Base-by-base conservation (phyloP, 495 filamentous ascomycete genomes). In the Penicillium nucicola region DNA sequence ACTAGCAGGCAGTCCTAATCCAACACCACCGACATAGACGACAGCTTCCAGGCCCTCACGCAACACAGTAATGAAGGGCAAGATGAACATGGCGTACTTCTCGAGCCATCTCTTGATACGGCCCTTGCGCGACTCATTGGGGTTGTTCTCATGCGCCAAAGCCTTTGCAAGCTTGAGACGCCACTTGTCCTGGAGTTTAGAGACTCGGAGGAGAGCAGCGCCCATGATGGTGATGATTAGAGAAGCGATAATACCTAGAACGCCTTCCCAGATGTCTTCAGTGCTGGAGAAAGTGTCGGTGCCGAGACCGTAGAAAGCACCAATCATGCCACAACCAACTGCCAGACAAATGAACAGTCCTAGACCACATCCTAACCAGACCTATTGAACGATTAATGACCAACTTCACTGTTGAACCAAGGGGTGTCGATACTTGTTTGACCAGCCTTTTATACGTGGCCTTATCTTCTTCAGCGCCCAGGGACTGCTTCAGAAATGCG, bases 101-200 rank as follows among this genome's bases (percentile, higher is more conserved):
- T 90, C 80, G 31, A 76, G 67, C 74, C 82, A 90, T 33, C 66
- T 58, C 75, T 87, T 89, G 48, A 88, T 66, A 4, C 75, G 67
- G 8, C 66, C 42, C 18, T 53, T 58, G 25, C 28, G 33, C 14
- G 58, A 25, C 19, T 47, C 48, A 30, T 72, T 60, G n/a, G 53
- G 30, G 8, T 54, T 63, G 14, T 78, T 54, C 2, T 82, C 76
- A 9, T 72, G 62, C 54, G 84, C 85, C 17, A 92, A 66, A 0
- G 83, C 76, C 51, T 78, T 77, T 13, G 82, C 78, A n/a, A 95
- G 76, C 77, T 90, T 91, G 47, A 84, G 68, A 12, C 82, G 81
- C 90, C 90, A 95, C 64, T 91, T 90, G 38, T 89, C 87, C 63
- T 90, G 86, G 62, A 92, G 79, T 69, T 92, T 92, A 41, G 82